These are phyloP conservation scores for Boletus patriciae DNA, from an alignment of 768 basidiomycete species.

Conservation along the genomic window DNA sequence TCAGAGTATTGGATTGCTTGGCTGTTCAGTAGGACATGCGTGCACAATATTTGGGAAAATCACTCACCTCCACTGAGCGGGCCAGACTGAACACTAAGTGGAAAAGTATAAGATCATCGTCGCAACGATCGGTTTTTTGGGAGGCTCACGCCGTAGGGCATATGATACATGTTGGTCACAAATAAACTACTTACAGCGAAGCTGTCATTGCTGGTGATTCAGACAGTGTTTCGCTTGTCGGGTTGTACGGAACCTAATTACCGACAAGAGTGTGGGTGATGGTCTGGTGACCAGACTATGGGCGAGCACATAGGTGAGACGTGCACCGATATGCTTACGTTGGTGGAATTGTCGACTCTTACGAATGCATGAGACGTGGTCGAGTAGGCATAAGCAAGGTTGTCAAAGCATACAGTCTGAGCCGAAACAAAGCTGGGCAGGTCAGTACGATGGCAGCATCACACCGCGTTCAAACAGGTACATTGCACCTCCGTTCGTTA, in stretches of 20 bases:
- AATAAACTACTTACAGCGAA: constrained; percentile 60
- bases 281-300: not conserved
- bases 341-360: constrained; percentile 69
- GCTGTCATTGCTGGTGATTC: constrained; percentile 57
- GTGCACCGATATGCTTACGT: constrained; percentile 32
- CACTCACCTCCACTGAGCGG: constrained; percentile 51
- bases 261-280: not conserved
- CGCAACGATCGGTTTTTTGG: not conserved
- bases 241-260: constrained; percentile 36
- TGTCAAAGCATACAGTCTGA: constrained; percentile 41
- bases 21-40: constrained; percentile 22
- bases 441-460: constrained; percentile 1
- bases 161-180: constrained; percentile 63
- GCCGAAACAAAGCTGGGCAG: constrained; percentile 47
- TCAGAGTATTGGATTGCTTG: constrained; percentile 48
- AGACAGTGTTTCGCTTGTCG: constrained; percentile 67
- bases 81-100: constrained; percentile 68
- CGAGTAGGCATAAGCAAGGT: constrained; percentile 62
- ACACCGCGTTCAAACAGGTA: constrained; percentile 25
- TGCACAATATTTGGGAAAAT: not conserved
- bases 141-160: constrained; percentile 59
- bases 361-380: constrained; percentile 72
- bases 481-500: constrained; percentile 65
- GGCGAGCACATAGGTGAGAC: not conserved
- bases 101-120: constrained; percentile 3